These are phyloP conservation scores for Protomyces lactucae-debilis DNA, from an alignment of 1,139 yeast genomes.

Conservation along the genomic window DNA sequence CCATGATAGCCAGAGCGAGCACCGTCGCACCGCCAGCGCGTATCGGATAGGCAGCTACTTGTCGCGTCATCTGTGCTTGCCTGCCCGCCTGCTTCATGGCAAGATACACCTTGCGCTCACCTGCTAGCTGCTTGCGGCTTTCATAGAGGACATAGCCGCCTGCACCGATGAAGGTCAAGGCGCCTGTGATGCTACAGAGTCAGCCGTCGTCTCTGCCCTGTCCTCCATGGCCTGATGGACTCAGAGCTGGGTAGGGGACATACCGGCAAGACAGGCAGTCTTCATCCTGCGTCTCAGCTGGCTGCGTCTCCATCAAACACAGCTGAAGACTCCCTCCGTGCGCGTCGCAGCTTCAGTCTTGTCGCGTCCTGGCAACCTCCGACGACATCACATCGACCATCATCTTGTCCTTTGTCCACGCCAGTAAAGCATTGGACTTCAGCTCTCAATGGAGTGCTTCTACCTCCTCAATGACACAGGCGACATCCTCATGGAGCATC, in stretches of 20 bases:
- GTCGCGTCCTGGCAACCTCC: too few species aligned
- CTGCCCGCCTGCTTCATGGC: neutral
- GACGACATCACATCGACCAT: too few species aligned
- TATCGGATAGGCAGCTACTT: neutral
- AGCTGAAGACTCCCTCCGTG: too few species aligned
- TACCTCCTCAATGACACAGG: conserved; percentile 8
- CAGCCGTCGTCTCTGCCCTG: too few species aligned
- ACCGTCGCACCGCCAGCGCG: neutral
- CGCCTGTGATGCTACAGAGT: conserved; percentile 10
- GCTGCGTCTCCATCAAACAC: too few species aligned
- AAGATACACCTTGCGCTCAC: neutral
- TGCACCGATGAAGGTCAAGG: conserved; percentile 17
- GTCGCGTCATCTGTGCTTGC: neutral
- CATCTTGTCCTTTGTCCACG: too few species aligned
- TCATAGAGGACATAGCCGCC: conserved; percentile 21
- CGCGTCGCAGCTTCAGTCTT: too few species aligned
- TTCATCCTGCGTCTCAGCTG: neutral
- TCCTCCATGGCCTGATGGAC: neutral
- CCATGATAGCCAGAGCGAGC: neutral
- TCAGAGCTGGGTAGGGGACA: neutral
- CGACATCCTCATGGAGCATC: conserved; percentile 34
- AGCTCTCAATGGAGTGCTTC: conserved; percentile 8
- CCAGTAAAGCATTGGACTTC: neutral
- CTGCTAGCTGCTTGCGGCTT: conserved; percentile 13
- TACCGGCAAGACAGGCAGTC: neutral